Conservation (phyloP, 1,284 basidiomycete species). For the Tilletia indica region DNA sequence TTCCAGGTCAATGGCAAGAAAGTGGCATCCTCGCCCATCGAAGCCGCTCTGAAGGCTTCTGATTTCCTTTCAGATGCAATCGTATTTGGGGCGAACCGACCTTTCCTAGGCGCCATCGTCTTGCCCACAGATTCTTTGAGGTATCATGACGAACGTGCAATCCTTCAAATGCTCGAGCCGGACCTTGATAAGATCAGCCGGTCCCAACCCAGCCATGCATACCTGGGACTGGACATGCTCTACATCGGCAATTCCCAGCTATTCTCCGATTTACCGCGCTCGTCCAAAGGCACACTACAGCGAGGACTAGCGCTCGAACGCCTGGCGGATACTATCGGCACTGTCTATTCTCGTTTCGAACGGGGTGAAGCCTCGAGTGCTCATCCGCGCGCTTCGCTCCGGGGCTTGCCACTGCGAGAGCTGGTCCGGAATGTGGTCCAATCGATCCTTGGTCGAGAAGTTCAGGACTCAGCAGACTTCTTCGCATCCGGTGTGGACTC, state of each 20-base stretch:
- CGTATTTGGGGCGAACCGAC: slow-evolving; percentile 40
- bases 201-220: slow-evolving; percentile 30
- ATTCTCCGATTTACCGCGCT: slow-evolving; percentile 28
- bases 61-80: slow-evolving; percentile 33
- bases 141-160: not conserved
- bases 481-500: slow-evolving; percentile 41
- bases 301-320: slow-evolving; percentile 34
- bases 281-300: slow-evolving; percentile 43
- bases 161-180: slow-evolving; percentile 27
- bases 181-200: slow-evolving; percentile 29
- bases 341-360: slow-evolving; percentile 35
- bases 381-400: not conserved
- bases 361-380: slow-evolving; percentile 25
- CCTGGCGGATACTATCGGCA: slow-evolving; percentile 29
- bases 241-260: slow-evolving; percentile 24
- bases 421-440: not conserved
- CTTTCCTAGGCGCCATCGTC: slow-evolving; percentile 39
- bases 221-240: slow-evolving; percentile 35
- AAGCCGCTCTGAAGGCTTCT: slow-evolving; percentile 27
- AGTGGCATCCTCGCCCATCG: slow-evolving; percentile 27
- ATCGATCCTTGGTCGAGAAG: not conserved
- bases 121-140: slow-evolving; percentile 18
- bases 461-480: slow-evolving; percentile 28
- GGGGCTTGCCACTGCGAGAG: not conserved
- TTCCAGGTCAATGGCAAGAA: slow-evolving; percentile 40